Evolutionary conservation across 1,284 basidiomycete species (phyloP), one percentile per base, ranked within the genome.

Genomic region (Kwoniella shivajii): DNA sequence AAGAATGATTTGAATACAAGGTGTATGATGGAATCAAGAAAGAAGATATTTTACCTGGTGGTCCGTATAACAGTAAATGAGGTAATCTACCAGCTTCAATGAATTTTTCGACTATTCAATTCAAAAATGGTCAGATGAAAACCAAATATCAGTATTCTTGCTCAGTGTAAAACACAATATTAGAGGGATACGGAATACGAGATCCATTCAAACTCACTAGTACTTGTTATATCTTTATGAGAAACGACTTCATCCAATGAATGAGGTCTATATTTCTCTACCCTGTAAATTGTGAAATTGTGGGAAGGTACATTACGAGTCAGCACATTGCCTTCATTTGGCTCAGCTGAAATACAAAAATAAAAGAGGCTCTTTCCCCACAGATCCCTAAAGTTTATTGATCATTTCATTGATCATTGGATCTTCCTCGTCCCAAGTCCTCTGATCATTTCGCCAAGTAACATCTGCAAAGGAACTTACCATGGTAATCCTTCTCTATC

Each of bases 21-120:
- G 29, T 20, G 11, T 45, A 24, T 11, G 47, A 18, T 2, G 24
- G 31, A 4, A 50, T 33, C 3, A n/a, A 14, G 31, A 30, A n/a
- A 16, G 18, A 31, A 18, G n/a, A 29, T 29, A 49, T 24, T 70
- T 45, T 50, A 65, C 83, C 96, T 16, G 96, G 96, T 31, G 96
- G 96, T 0, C 96, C 96, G 72, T 99, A 99, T 78, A 99, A 93
- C 43, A 99, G 83, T 22, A 99, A 82, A 79, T 99, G 96, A 0
- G 96, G 96, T 26, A 99, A 78, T 47, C 94, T 82, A 64, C 95
- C 94, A 76, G 92, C 92, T 66, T 92, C 88, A 68, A 99, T 95
- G 75, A 99, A 99, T 74, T 89, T 90, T 76, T 95, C 91, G 77
- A 98, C 94, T 97, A 60, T n/a, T 41, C n/a, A n/a, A n/a, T n/a